Evolutionary conservation across 2,329 filamentous ascomycete genomes (phyloP).

Genomic region (Bertia moriformis): DNA sequence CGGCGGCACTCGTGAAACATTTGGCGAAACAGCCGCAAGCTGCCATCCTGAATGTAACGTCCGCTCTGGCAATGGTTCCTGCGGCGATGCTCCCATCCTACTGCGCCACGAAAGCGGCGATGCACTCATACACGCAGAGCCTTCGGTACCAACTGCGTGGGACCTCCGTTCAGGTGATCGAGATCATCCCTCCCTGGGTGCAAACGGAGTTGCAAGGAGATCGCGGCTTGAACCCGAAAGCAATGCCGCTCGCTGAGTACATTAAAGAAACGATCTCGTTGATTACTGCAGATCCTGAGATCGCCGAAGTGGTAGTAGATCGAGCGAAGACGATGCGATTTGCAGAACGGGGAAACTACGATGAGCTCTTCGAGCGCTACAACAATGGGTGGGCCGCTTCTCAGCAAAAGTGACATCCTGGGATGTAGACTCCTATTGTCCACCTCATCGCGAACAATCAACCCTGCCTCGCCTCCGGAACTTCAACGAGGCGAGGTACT

Average conservation of each 20-base stretch:
- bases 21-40: background rate
- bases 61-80: background rate
- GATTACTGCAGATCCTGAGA: too few relatives aligned
- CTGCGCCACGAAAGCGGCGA: background rate
- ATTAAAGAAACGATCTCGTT: too few relatives aligned
- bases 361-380: too few relatives aligned
- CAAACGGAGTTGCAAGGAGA: background rate
- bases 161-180: background rate
- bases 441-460: too few relatives aligned
- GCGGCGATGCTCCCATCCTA: background rate
- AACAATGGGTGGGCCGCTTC: too few relatives aligned
- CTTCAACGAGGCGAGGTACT: too few relatives aligned
- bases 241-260: background rate
- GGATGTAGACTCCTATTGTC: too few relatives aligned
- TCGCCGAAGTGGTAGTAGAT: too few relatives aligned
- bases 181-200: background rate
- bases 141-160: background rate
- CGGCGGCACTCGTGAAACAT: background rate
- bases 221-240: background rate
- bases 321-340: too few relatives aligned
- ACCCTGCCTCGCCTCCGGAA: too few relatives aligned
- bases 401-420: too few relatives aligned
- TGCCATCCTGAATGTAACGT: background rate
- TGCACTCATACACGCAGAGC: background rate
- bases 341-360: too few relatives aligned